Evolutionary conservation across 2,329 filamentous ascomycete genomes (phyloP).

Genomic region (Xylaria sp.): DNA sequence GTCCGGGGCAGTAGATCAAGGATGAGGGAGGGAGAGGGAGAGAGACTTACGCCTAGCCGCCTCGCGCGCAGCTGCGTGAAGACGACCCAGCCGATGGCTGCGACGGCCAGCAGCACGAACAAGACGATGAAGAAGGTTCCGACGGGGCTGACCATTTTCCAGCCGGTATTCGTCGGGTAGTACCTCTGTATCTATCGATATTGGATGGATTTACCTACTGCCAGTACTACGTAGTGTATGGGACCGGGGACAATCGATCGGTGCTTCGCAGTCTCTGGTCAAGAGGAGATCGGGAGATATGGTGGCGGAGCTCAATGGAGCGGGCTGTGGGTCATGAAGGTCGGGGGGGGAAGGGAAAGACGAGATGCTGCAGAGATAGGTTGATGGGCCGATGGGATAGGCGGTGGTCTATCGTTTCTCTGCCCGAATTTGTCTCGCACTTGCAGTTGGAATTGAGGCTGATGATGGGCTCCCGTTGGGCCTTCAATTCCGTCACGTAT

Average conservation of each 20-base stretch:
- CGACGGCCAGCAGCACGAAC: constrained; percentile 61
- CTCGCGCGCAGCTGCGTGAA: constrained; percentile 74
- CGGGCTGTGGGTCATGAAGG: not conserved
- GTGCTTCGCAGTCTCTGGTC: no score
- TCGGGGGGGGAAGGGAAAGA: not conserved
- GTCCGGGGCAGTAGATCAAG: not conserved
- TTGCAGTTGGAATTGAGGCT: constrained; percentile 30
- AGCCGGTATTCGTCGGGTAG: constrained; percentile 10
- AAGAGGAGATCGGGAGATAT: no score
- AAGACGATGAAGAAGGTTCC: constrained; percentile 76
- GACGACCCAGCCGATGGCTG: constrained; percentile 66
- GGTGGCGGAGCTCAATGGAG: constrained; percentile 1
- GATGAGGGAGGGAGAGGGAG: constrained; percentile 1
- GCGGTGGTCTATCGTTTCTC: constrained; percentile 10
- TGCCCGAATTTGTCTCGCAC: constrained; percentile 28
- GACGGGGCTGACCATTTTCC: constrained; percentile 54
- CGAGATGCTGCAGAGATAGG: constrained; percentile 1
- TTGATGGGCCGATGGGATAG: constrained; percentile 3
- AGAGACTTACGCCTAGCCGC: constrained; percentile 65
- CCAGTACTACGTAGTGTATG: no score
- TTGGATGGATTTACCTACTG: not conserved
- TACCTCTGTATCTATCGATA: not conserved
- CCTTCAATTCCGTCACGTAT: no score
- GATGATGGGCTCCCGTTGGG: constrained; percentile 7
- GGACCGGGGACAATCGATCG: no score